Evolutionary conservation across 2,329 filamentous ascomycete genomes (phyloP).

Genomic region (Claviceps cyperi): DNA sequence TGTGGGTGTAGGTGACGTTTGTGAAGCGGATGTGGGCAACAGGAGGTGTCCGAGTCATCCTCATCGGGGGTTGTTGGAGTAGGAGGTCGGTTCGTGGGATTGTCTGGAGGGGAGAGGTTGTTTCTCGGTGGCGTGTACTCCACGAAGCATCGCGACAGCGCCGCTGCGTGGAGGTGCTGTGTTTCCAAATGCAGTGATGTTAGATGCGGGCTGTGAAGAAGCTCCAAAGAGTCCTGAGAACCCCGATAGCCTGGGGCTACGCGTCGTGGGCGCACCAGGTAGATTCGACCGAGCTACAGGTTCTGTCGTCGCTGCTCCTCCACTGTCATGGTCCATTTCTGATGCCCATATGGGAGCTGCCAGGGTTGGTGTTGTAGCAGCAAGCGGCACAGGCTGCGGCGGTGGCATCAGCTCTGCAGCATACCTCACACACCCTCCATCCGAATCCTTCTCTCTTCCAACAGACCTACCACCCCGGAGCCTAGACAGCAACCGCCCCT

Average conservation of each 20-base stretch:
- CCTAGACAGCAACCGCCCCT: not conserved
- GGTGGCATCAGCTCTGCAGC: not conserved
- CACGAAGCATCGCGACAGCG: not conserved
- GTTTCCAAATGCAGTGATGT: not conserved
- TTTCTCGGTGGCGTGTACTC: not conserved
- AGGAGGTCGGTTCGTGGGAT: not conserved
- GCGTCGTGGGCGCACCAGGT: not conserved
- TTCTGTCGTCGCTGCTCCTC: no score
- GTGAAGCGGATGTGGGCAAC: conserved; percentile 35
- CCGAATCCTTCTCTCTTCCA: not conserved
- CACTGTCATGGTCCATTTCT: no score
- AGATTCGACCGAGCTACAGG: not conserved
- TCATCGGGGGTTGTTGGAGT: not conserved
- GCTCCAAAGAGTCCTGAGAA: not conserved
- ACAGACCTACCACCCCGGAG: not conserved
- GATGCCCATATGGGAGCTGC: not conserved
- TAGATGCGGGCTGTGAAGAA: not conserved
- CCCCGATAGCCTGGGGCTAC: no score
- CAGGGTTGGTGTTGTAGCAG: not conserved
- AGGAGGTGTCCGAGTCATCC: not conserved
- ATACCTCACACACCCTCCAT: not conserved
- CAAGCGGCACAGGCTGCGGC: not conserved
- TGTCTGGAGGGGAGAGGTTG: not conserved
- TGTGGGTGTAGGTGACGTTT: conserved; percentile 34
- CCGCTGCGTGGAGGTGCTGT: not conserved